A percentile compares a stretch with the other conserved stretches of the same genome.
phyloP scores from a whole-genome alignment of 2,329 filamentous ascomycete genomes.

The Cyanodermella asteris region DNA sequence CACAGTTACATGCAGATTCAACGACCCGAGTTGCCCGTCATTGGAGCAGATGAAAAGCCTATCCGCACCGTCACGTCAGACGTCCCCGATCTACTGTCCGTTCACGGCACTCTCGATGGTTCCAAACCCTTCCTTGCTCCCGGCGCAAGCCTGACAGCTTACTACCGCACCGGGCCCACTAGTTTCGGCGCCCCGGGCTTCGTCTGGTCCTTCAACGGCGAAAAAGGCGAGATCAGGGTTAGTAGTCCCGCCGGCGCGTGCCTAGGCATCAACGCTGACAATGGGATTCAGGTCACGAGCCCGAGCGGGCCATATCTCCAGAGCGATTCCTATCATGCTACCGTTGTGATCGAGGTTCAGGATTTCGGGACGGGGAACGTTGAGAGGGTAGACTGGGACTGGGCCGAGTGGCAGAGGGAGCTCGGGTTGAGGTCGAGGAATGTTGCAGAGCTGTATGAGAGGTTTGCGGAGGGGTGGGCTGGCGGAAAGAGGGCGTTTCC shows the following conservation, averaged over 20 bases:
- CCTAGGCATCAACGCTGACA: constrained; percentile 1
- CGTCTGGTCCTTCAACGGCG: constrained; percentile 29
- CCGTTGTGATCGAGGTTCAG: constrained; percentile 1
- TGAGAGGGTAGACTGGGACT: constrained; percentile 21
- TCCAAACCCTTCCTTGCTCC: constrained; percentile 4
- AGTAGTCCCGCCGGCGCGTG: constrained; percentile 11
- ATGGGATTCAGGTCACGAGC: neutral
- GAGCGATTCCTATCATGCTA: neutral
- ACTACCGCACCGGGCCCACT: constrained; percentile 16
- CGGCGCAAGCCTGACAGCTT: neutral
- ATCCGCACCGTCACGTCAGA: constrained; percentile 16
- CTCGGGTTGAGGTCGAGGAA: constrained; percentile 24
- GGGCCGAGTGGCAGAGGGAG: constrained; percentile 21
- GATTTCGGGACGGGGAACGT: constrained; percentile 25
- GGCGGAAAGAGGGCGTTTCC: constrained; percentile 17
- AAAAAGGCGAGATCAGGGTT: constrained; percentile 28
- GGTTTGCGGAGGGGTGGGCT: constrained; percentile 25
- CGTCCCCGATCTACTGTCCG: constrained; percentile 23
- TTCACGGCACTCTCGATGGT: constrained; percentile 18
- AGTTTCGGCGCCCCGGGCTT: constrained; percentile 21
- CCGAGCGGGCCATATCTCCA: neutral
- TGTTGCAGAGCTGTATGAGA: constrained; percentile 35
- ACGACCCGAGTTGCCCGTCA: constrained; percentile 18
- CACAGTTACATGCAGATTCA: constrained; percentile 24
- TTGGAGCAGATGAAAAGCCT: constrained; percentile 13